Base-by-base conservation (phyloP, 306 rosid species). In the Macrotyloma uniflorum region DNA sequence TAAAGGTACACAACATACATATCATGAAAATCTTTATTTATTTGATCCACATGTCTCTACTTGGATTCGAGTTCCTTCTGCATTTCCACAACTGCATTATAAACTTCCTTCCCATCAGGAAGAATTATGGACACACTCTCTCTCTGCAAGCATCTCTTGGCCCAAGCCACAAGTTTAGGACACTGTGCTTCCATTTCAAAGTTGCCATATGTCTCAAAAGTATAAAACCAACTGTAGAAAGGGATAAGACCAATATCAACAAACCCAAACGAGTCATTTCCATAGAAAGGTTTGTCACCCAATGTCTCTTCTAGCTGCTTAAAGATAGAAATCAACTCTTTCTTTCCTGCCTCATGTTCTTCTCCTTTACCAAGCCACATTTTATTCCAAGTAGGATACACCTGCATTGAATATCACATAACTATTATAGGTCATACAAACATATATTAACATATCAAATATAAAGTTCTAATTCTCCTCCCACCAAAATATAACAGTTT, bases 81-180 rank as follows among this genome's bases (percentile, higher is more conserved):
- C 42, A 76, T 2, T 14, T 19, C 78, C 67, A 71, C 8, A 9
- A 74, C n/a, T 47, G 6, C 5, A 4, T 64, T 85, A 49, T 89
- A 83, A 3, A 83, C 38, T 30, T 83, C 75, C 3, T 79, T 80
- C 57, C 75, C 67, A 80, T 82, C 57, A 26, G 88, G 82, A 46
- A 87, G 88, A 30, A 84, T 45, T 4, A 74, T 89, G 45, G 86
- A 63, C 42, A 87, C 86, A 67, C 74, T 54, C 49, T 87, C 78
- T 46, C 51, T 79, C n/a, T 82, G 67, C 43, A 76, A 18, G 78
- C 93, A 83, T 45, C 88, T 87, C 53, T 59, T 85, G 10, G 36
- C 88, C 91, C 94, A 88, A 18, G 51, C 78, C 20, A 86, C 19
- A 1, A 88, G 57, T 72, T 84, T 84, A 65, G 91, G 93, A 23